phyloP scores from a whole-genome alignment of 768 basidiomycete genomes.

The Galerina sulciceps region DNA sequence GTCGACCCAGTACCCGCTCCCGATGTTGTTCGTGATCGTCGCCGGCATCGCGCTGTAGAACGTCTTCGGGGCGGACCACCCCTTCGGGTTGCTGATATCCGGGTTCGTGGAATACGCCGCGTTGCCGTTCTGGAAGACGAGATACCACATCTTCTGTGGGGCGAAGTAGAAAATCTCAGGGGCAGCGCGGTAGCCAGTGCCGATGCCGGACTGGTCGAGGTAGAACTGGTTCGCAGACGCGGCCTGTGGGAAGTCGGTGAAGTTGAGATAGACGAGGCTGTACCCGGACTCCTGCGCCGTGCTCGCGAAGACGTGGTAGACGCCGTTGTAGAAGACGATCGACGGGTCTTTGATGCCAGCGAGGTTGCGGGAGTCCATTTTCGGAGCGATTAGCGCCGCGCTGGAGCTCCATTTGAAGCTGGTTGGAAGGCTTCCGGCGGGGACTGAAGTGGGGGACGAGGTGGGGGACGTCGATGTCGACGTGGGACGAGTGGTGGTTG shows the following conservation, averaged over 20 bases:
- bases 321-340: constrained; percentile 20
- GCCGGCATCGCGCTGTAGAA: constrained; percentile 16
- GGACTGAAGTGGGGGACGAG: not conserved
- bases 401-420: constrained; percentile 20
- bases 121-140: constrained; percentile 22
- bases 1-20: constrained; percentile 22
- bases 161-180: constrained; percentile 24
- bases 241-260: constrained; percentile 18
- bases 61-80: constrained; percentile 19
- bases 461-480: not conserved
- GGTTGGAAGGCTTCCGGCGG: constrained; percentile 6
- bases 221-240: constrained; percentile 8
- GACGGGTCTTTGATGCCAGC: constrained; percentile 23
- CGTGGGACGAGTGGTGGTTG: not conserved
- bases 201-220: constrained; percentile 19
- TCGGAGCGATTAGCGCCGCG: constrained; percentile 11
- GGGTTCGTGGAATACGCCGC: constrained; percentile 23
- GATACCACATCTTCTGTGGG: constrained; percentile 23
- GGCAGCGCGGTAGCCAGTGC: constrained; percentile 22
- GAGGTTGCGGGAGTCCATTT: constrained; percentile 12
- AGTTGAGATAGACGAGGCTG: constrained; percentile 17
- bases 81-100: constrained; percentile 20
- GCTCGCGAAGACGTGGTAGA: constrained; percentile 22
- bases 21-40: constrained; percentile 21
- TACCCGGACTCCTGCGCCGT: constrained; percentile 12